Evolutionary conservation across 352 stramenopile species (phyloP), one percentile per base, ranked within the genome.

Genomic region (Pythium graminicola): DNA sequence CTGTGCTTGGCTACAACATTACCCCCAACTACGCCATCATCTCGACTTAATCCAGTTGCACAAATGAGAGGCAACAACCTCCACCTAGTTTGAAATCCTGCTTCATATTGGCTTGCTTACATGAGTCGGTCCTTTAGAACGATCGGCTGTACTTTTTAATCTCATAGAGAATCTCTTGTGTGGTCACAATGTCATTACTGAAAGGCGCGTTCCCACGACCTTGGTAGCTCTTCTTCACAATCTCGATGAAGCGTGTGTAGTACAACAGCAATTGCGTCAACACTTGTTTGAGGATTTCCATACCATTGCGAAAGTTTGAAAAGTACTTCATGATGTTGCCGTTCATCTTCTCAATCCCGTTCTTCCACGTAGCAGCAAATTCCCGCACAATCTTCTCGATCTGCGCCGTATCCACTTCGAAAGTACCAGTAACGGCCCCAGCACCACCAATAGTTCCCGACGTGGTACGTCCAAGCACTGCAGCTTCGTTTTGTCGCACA

Each of bases 271-370:
- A 64, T 63, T 99, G 96, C 40, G 95, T 99, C 41, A 99, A 71
- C 24, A 98, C 94, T 74, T 98, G 95, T 71, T 99, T 99, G 27
- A 99, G 79, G 64, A 99, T 98, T 58, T 99, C 96, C 93, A 98
- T 99, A 29, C 94, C 95, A 65, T 99, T 99, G 26, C 90, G 82
- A 72, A 98, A 98, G 69, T 99, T 99, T 29, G 93, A 95, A 70
- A 99, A 99, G 60, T 96, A 98, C 35, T 84, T 97, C 61, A 99
- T 87, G 27, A 99, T 88, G 70, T 99, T 97, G 47, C 86, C 67
- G 72, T 99, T 98, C 74, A 99, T 98, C 50, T 93, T 90, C 69
- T 99, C 93, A 55, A 99, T 98, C 6, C 86, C 91, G 36, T 58
- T 67, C 55, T 98, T 98, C 96, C 96, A 99, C 31, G 86, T 94